Conservation (phyloP, 371 early-diverging fungal genomes). For the Zychaea mexicana region DNA sequence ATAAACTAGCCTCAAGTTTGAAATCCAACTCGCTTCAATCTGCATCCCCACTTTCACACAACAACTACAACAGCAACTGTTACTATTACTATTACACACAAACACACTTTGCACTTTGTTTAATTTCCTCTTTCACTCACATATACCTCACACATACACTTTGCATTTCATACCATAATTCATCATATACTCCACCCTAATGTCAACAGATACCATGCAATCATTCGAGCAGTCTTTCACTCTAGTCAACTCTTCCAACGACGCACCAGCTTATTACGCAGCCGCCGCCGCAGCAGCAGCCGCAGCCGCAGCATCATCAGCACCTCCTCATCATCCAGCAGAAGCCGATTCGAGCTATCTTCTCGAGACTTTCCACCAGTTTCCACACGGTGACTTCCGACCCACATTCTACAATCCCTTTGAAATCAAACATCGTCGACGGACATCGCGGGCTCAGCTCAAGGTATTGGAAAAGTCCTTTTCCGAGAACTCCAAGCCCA, state of each 20-base stretch:
- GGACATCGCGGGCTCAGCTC: slow-evolving; percentile 74
- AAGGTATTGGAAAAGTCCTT: slow-evolving; percentile 72
- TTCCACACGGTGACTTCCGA: slow-evolving; percentile 63
- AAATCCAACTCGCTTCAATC: slow-evolving; percentile 15
- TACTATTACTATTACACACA: not conserved
- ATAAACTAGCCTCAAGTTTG: slow-evolving; percentile 12
- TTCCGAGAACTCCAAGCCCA: slow-evolving; percentile 69
- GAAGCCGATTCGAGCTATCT: slow-evolving; percentile 22
- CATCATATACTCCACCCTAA: not conserved
- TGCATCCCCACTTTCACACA: not conserved
- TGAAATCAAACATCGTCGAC: slow-evolving; percentile 77
- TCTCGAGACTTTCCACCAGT: slow-evolving; percentile 49
- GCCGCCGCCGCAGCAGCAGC: not conserved
- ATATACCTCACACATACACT: not conserved
- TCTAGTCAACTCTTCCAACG: slow-evolving; percentile 1
- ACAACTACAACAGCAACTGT: not conserved
- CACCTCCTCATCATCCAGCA: not conserved
- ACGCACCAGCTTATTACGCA: slow-evolving; percentile 2
- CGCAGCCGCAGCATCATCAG: not conserved
- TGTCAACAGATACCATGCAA: slow-evolving; percentile 35
- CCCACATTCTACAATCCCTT: slow-evolving; percentile 80
- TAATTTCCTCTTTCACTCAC: not conserved
- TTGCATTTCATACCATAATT: too few relatives aligned
- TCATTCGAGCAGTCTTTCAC: slow-evolving; percentile 39
- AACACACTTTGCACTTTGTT: slow-evolving; percentile 4